Evolutionary conservation across 2,329 filamentous ascomycete genomes (phyloP).

Genomic region (Aspergillus proliferans): DNA sequence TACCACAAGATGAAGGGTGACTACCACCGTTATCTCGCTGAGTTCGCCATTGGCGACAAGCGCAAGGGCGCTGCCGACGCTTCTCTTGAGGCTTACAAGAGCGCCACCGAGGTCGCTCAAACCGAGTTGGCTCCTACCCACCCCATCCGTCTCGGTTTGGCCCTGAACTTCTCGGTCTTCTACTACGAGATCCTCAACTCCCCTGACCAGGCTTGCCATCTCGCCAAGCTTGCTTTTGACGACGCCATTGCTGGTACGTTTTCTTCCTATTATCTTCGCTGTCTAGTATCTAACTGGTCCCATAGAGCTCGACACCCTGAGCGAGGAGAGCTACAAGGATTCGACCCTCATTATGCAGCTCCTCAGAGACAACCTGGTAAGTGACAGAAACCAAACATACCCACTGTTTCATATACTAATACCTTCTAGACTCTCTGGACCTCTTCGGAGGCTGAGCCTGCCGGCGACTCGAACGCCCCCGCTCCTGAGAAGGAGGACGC

Average conservation of each 20-base stretch:
- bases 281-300: not conserved
- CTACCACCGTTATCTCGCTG: slow-evolving; percentile 97
- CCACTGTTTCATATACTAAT: slow-evolving; percentile 19
- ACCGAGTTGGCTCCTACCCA: slow-evolving; percentile 86
- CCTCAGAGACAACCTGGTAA: slow-evolving; percentile 89
- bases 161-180: slow-evolving; percentile 96
- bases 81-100: slow-evolving; percentile 96
- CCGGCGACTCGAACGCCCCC: slow-evolving; percentile 46
- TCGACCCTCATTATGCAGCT: slow-evolving; percentile 98
- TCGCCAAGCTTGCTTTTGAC: slow-evolving; percentile 92
- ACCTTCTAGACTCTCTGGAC: slow-evolving; percentile 85
- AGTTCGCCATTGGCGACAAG: slow-evolving; percentile 91
- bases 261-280: not conserved
- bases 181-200: slow-evolving; percentile 99
- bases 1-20: slow-evolving; percentile 99
- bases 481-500: slow-evolving; percentile 39
- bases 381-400: slow-evolving; percentile 16
- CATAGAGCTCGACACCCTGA: slow-evolving; percentile 86
- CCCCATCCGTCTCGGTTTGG: slow-evolving; percentile 86
- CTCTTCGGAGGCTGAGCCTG: slow-evolving; percentile 90
- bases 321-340: slow-evolving; percentile 99
- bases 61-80: slow-evolving; percentile 91
- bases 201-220: slow-evolving; percentile 94
- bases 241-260: slow-evolving; percentile 81
- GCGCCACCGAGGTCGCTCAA: slow-evolving; percentile 81